These are phyloP conservation scores for Coleophoma eucalyptorum DNA, from an alignment of 2,329 filamentous ascomycete species.

Conservation along the genomic window DNA sequence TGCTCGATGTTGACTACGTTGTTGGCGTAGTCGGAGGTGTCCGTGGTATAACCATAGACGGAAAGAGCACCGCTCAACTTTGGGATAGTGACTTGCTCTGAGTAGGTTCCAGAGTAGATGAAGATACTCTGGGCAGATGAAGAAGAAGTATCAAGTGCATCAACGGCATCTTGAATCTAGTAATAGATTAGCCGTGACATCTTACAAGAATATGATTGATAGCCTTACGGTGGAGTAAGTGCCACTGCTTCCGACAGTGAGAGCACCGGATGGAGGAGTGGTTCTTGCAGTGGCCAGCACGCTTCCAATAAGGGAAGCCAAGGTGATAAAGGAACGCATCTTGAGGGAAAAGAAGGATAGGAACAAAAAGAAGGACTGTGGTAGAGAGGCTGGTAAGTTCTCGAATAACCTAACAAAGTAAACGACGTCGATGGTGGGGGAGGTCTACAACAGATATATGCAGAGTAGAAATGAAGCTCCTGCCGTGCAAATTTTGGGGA, in stretches of 20 bases:
- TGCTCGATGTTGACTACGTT: constrained; percentile 45
- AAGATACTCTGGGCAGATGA: constrained; percentile 45
- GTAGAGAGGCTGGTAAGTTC: neutral
- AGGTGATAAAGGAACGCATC: constrained; percentile 22
- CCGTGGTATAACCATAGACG: constrained; percentile 49
- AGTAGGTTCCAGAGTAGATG: constrained; percentile 49
- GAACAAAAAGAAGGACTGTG: neutral
- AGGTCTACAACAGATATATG: neutral
- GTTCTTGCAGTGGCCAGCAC: constrained; percentile 30
- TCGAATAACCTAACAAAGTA: neutral
- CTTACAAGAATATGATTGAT: too few relatives aligned
- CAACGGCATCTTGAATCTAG: constrained; percentile 40
- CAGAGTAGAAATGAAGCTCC: neutral
- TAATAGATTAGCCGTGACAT: too few relatives aligned
- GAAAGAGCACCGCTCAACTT: constrained; percentile 39
- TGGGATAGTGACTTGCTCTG: constrained; percentile 48
- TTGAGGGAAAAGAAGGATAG: constrained; percentile 4
- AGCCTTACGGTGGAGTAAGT: constrained; percentile 37
- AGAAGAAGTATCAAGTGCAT: constrained; percentile 38
- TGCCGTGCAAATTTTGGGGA: neutral
- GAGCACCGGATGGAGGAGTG: constrained; percentile 40
- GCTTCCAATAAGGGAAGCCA: constrained; percentile 17
- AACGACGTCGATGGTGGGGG: neutral
- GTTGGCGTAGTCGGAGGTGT: constrained; percentile 37
- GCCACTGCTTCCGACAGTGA: constrained; percentile 37